phyloP scores from a whole-genome alignment of 129 eudicot species.

The Lonicera japonica region DNA sequence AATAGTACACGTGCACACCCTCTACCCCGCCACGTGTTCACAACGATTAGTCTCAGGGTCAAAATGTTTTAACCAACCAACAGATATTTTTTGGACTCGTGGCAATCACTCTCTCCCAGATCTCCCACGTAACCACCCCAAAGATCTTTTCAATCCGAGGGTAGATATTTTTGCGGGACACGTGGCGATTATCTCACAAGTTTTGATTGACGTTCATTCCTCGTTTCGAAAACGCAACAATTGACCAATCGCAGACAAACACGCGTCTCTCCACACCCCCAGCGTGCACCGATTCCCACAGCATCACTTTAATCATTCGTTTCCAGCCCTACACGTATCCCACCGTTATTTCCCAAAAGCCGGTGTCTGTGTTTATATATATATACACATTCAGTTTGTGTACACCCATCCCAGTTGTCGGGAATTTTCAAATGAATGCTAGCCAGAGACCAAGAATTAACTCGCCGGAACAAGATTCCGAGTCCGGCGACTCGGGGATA shows the following conservation, averaged over 20 bases:
- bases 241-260: background rate
- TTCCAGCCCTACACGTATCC: slow-evolving; percentile 13
- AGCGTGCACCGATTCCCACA: slow-evolving; percentile 12
- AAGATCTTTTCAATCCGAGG: slow-evolving; percentile 23
- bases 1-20: no score
- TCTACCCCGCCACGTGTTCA: no score
- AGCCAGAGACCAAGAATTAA: slow-evolving; percentile 30
- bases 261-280: slow-evolving; percentile 13
- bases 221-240: background rate
- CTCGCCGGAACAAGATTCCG: slow-evolving; percentile 17
- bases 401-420: background rate
- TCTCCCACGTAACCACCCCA: slow-evolving; percentile 27
- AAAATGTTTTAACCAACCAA: no score
- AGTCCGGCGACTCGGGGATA: slow-evolving; percentile 39
- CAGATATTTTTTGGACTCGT: slow-evolving; percentile 21
- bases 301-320: background rate
- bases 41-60: no score
- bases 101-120: slow-evolving; percentile 13
- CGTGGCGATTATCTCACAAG: slow-evolving; percentile 14
- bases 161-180: slow-evolving; percentile 21
- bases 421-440: slow-evolving; percentile 24
- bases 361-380: slow-evolving; percentile 9
- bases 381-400: background rate
- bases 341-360: background rate
- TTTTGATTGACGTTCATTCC: slow-evolving; percentile 1